Evolutionary conservation across 805 yeast species (phyloP), one percentile per base, ranked within the genome.

Genomic region (Metschnikowia cubensis): DNA sequence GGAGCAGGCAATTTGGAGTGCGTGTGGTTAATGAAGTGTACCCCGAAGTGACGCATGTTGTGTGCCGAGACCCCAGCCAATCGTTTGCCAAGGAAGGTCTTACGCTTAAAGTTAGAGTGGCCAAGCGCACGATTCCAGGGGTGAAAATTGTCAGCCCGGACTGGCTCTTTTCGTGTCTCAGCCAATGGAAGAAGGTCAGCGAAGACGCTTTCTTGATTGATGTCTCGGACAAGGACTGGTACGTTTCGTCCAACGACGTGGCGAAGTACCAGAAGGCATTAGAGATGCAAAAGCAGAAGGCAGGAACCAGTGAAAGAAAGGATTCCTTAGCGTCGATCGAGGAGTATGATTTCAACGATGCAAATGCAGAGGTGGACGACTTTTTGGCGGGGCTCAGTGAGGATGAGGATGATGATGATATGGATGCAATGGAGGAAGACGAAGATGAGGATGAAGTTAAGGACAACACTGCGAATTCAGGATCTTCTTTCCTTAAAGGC

Each of bases 1-100:
- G 98, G 97, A 87, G 92, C 11, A 79, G 80, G 45, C 88, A 91
- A 48, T 92, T 92, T 74, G 99, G 99, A 1, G 97, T 96, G 0
- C 74, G 74, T 2, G 90, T 92, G 6, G 85, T 85, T 1, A 74
- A 83, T 3, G 90, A 88, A 50, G 83, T 87, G 21, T 75, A 79
- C 42, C 80, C 82, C 15, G 57, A 59, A 4, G 91, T 95, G 2
- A 94, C 98, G 0, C 99, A 92, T 66, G 87, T 92, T 2, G 84
- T 92, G 15, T 88, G 97, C 38, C 80, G 84, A 51, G 84, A 84
- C 46, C 82, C 90, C 1, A 83, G 84, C 17, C 54, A 54, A 17
- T 59, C 61, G 6, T 51, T 58, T 3, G 54, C 51, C 40, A 68
- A 63, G 45, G 44, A 59, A 3, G 78, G 77, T 5, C 69, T 70